phyloP scores from a whole-genome alignment of 73 alveolate species.

The Tetrahymena malaccensis region DNA sequence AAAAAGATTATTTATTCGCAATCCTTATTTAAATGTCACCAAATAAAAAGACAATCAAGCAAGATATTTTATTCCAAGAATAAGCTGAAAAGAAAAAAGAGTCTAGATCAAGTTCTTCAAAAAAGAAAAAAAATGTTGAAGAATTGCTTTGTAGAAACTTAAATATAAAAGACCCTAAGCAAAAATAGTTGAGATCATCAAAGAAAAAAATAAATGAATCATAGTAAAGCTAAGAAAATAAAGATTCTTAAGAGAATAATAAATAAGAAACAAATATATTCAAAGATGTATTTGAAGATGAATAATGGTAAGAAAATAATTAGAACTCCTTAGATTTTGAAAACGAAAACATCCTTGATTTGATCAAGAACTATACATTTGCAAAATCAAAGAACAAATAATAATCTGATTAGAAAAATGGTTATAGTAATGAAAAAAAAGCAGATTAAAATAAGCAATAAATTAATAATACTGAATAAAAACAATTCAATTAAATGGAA shows the following conservation, averaged over 20 bases:
- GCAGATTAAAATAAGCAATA: too few relatives aligned
- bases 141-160: not conserved
- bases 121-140: not conserved
- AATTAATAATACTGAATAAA: too few relatives aligned
- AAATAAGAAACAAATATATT: not conserved
- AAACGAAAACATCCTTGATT: not conserved
- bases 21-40: not conserved
- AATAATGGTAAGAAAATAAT: not conserved
- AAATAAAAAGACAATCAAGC: not conserved
- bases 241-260: not conserved
- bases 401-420: not conserved
- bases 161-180: not conserved
- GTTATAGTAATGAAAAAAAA: not conserved
- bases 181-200: not conserved
- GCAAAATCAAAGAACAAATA: not conserved
- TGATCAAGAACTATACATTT: not conserved
- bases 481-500: not conserved
- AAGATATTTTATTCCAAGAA: not conserved
- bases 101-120: not conserved
- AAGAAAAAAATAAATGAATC: not conserved
- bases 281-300: not conserved
- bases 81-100: not conserved
- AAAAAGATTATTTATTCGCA: not conserved
- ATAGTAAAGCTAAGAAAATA: not conserved
- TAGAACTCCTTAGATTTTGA: not conserved